A percentile compares a stretch with the other conserved stretches of the same genome.
phyloP scores from a whole-genome alignment of 2,329 filamentous ascomycete species.

The Fusarium redolens region DNA sequence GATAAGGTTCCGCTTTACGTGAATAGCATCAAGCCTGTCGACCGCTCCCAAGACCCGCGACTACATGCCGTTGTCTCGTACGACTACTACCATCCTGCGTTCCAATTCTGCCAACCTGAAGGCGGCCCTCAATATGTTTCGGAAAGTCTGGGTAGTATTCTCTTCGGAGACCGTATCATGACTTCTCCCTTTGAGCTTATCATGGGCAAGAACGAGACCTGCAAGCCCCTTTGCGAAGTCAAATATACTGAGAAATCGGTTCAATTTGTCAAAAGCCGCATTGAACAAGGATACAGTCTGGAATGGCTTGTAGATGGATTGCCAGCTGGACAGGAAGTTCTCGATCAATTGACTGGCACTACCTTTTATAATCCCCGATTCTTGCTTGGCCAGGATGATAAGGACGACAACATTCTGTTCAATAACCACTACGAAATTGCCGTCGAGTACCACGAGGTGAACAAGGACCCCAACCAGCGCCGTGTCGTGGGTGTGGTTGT shows the following conservation, averaged over 20 bases:
- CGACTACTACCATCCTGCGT: slow-evolving; percentile 92
- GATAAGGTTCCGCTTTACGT: slow-evolving; percentile 89
- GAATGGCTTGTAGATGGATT: slow-evolving; percentile 97
- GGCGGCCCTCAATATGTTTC: slow-evolving; percentile 82
- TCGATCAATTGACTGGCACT: slow-evolving; percentile 79
- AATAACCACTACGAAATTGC: slow-evolving; percentile 97
- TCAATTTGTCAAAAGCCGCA: slow-evolving; percentile 84
- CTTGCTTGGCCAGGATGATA: slow-evolving; percentile 71
- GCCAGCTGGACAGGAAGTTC: slow-evolving; percentile 85
- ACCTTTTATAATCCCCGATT: slow-evolving; percentile 95
- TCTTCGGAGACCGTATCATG: slow-evolving; percentile 97
- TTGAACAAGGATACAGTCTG: slow-evolving; percentile 87
- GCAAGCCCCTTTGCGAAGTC: slow-evolving; percentile 80
- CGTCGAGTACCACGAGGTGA: slow-evolving; percentile 90
- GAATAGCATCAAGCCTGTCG: slow-evolving; percentile 89
- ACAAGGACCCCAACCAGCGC: slow-evolving; percentile 73
- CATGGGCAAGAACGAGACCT: slow-evolving; percentile 89
- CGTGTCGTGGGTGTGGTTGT: slow-evolving; percentile 94
- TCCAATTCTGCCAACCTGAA: slow-evolving; percentile 88
- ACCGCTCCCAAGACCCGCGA: slow-evolving; percentile 79
- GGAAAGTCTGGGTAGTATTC: slow-evolving; percentile 88
- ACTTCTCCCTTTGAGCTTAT: slow-evolving; percentile 92
- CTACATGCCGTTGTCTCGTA: slow-evolving; percentile 94
- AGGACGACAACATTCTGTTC: slow-evolving; percentile 70
- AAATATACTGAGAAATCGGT: slow-evolving; percentile 73